Evolutionary conservation across 2,329 filamentous ascomycete species (phyloP).

Genomic region (Ampelomyces quisqualis): DNA sequence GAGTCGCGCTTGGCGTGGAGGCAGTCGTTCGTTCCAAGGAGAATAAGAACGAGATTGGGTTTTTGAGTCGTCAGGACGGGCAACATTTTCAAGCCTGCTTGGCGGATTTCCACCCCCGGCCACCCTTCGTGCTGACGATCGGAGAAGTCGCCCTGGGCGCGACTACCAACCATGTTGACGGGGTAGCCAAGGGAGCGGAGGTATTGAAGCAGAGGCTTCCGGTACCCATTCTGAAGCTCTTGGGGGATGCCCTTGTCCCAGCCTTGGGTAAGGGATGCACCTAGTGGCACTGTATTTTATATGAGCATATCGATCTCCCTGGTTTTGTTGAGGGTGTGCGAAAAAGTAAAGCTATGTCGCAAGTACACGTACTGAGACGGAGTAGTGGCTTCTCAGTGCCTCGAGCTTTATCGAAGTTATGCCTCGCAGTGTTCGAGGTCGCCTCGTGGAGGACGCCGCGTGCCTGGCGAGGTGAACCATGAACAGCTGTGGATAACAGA

Average conservation of each 20-base stretch:
- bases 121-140: conserved; percentile 18
- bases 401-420: background rate
- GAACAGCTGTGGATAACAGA: no score
- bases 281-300: conserved; percentile 15
- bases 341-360: no score
- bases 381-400: background rate
- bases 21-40: conserved; percentile 18
- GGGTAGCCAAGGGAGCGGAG: conserved; percentile 6
- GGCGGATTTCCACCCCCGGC: conserved; percentile 4
- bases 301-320: no score
- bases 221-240: conserved; percentile 10
- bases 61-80: conserved; percentile 2
- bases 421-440: background rate
- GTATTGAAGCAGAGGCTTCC: conserved; percentile 11
- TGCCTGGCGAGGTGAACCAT: no score
- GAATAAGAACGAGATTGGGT: conserved; percentile 17
- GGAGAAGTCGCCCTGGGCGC: conserved; percentile 5
- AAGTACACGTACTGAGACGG: background rate
- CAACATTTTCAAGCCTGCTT: conserved; percentile 2
- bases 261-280: conserved; percentile 14
- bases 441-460: background rate
- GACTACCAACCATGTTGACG: conserved; percentile 14
- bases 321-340: no score
- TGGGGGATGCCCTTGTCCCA: background rate
- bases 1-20: background rate